Base-by-base conservation (phyloP, 768 basidiomycete genomes). In the Neoboletus magnificus region DNA sequence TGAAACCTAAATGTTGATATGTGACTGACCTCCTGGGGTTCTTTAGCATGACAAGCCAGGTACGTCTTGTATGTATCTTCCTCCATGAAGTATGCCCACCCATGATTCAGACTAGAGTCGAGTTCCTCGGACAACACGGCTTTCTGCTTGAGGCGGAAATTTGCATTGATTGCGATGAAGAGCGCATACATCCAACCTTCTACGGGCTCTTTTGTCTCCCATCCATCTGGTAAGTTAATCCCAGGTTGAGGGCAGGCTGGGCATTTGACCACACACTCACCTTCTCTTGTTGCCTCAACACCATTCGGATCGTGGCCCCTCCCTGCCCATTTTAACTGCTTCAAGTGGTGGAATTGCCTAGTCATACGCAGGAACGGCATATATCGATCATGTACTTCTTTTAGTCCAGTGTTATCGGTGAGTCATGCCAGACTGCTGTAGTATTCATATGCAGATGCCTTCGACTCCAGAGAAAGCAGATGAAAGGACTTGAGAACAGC, bases 81-180 rank as follows among this genome's bases (percentile, higher is more conserved):
- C n/a, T 71, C 65, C 1, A 71, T 56, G 32, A 71, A 67, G 39
- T 68, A 71, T 4, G 55, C 56, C 55, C 46, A 62, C 2, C 70
- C 66, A 0, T 45, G 10, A 4, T 59, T 61, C 8, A 72, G 62
- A 15, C 60, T 57, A 0, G 69, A 63, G 46, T 72, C 69, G 0
- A 32, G 12, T 0, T 1, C 8, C 13, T 62, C 57, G 2, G 39
- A 63, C 0, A 48, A 65, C 0, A 63, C 59, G 3, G 22, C 35
- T 37, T 56, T 59, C 3, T 41, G 48, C 43, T 71, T 70, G 30
- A 71, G 42, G 4, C 61, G 58, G 37, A 74, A 73, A 50, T 68
- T 69, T 0, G 68, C 67, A 48, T 73, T 67, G 1, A 67, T 60
- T 1, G 67, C 65, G 1, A 72, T 5, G 29, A 67, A 67, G 0